Conservation (phyloP, 2,329 filamentous ascomycete species). For the Malbranchea cinnamomea region DNA sequence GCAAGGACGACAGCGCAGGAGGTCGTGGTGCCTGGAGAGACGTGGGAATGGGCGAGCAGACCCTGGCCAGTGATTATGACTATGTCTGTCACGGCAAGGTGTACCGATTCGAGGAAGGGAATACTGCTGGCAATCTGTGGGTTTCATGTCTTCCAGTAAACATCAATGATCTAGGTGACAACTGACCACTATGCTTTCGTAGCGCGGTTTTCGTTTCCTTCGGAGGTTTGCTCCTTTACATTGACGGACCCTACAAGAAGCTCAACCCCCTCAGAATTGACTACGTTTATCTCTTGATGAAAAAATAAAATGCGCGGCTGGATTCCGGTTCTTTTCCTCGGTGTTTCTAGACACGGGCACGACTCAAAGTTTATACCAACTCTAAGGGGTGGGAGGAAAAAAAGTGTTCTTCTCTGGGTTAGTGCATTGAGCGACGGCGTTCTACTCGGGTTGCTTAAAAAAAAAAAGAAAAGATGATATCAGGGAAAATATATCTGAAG, state of each 20-base stretch:
- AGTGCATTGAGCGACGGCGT: constrained; percentile 30
- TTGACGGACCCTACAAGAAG: constrained; percentile 93
- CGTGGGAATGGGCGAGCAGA: constrained; percentile 40
- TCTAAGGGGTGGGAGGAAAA: no score
- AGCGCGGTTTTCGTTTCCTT: constrained; percentile 94
- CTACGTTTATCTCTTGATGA: constrained; percentile 81
- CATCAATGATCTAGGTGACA: background rate
- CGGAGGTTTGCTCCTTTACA: constrained; percentile 74
- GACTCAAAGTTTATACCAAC: no score
- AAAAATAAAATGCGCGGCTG: constrained; percentile 49
- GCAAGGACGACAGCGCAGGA: constrained; percentile 56
- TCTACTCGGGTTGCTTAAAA: constrained; percentile 9
- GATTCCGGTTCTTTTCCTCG: background rate
- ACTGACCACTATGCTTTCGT: constrained; percentile 15
- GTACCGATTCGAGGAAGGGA: constrained; percentile 38
- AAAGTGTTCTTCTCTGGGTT: no score
- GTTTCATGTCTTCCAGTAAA: constrained; percentile 21
- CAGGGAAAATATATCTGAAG: no score
- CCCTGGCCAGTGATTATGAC: constrained; percentile 38
- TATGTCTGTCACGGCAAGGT: constrained; percentile 39
- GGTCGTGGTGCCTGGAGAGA: constrained; percentile 60
- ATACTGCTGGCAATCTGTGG: constrained; percentile 68
- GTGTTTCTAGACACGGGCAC: no score
- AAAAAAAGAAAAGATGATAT: constrained; percentile 20
- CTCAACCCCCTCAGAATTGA: constrained; percentile 83